A percentile compares a stretch with the other conserved stretches of the same genome.
Conservation (phyloP, 805 yeast genomes). For the Metschnikowia gruessii region DNA sequence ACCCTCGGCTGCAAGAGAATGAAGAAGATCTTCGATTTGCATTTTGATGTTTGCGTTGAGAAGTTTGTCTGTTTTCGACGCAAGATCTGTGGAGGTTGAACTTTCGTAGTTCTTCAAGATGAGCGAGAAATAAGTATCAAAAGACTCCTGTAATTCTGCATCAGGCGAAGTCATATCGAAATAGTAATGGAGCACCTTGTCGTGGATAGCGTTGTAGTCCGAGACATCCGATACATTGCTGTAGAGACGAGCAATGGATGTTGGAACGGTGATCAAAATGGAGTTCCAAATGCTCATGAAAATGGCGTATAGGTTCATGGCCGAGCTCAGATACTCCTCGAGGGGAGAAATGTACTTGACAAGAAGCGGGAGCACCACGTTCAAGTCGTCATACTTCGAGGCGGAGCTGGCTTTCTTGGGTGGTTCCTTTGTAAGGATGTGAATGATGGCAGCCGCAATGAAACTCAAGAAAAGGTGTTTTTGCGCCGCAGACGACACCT, state of each 20-base stretch:
- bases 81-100: constrained; percentile 1
- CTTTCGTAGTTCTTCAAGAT: constrained; percentile 13
- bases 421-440: constrained; percentile 27
- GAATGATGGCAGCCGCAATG: constrained; percentile 39
- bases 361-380: constrained; percentile 21
- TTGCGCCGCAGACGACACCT: constrained; percentile 24
- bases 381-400: constrained; percentile 15
- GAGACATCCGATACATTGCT: constrained; percentile 24
- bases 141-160: constrained; percentile 9
- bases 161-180: constrained; percentile 11
- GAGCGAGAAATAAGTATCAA: constrained; percentile 14
- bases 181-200: constrained; percentile 25
- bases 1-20: constrained; percentile 16
- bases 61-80: constrained; percentile 8
- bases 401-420: constrained; percentile 18
- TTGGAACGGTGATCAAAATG: constrained; percentile 19
- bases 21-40: constrained; percentile 25
- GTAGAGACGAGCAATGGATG: constrained; percentile 25
- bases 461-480: constrained; percentile 32
- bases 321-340: constrained; percentile 23
- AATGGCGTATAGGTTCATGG: constrained; percentile 16
- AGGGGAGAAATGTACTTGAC: constrained; percentile 25
- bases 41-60: constrained; percentile 25
- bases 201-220: constrained; percentile 28
- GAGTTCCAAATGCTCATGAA: constrained; percentile 30